These are phyloP conservation scores for Rhodotorula graminis DNA, from an alignment of 768 basidiomycete genomes.

Conservation along the genomic window DNA sequence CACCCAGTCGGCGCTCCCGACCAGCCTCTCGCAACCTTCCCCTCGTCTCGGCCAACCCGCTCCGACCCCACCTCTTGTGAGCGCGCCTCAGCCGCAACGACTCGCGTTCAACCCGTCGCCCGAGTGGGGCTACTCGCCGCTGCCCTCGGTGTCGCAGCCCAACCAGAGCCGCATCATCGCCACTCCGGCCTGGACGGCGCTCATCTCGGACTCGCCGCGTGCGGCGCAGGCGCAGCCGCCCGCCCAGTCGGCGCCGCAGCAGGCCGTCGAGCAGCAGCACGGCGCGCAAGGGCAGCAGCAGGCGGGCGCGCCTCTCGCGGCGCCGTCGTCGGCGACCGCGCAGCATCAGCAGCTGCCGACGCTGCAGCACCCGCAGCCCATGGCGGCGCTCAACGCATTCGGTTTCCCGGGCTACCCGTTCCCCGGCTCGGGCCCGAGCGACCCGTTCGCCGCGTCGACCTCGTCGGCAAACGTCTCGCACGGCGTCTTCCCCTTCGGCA, in stretches of 20 bases:
- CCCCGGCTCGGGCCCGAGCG: background rate
- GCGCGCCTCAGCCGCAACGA: slow-evolving; percentile 22
- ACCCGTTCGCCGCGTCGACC: background rate
- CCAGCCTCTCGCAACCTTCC: background rate
- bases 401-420: background rate
- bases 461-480: background rate
- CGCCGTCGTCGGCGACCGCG: no score
- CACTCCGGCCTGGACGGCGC: slow-evolving; percentile 27
- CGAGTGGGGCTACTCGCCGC: slow-evolving; percentile 14
- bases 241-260: background rate
- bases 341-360: background rate
- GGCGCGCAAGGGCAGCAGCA: background rate
- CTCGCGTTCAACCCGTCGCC: slow-evolving; percentile 10
- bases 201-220: background rate
- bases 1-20: background rate
- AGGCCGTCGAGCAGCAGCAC: background rate
- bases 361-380: background rate
- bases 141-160: slow-evolving; percentile 1
- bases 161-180: slow-evolving; percentile 28
- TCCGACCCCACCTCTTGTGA: background rate
- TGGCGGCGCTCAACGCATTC: background rate
- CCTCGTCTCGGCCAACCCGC: background rate
- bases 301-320: no score
- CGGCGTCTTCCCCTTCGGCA: slow-evolving; percentile 1
- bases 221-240: background rate